These are phyloP conservation scores for Geotrichum cucujoidarum DNA, from an alignment of 1,139 yeast species.

Conservation along the genomic window DNA sequence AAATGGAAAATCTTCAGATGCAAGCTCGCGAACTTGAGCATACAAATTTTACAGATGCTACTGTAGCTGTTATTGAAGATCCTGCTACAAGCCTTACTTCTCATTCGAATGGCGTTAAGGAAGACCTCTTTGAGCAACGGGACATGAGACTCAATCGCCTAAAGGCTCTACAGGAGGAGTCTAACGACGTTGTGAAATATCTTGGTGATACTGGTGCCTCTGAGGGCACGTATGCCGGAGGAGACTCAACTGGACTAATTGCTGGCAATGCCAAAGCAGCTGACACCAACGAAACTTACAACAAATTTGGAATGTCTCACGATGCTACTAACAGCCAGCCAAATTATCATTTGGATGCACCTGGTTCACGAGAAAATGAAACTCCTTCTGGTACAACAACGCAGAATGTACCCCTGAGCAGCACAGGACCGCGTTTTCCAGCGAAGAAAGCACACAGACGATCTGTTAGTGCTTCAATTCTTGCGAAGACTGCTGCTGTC, in stretches of 20 bases:
- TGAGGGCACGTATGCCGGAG: conserved; percentile 21
- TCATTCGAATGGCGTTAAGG: conserved; percentile 20
- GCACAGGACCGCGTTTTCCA: conserved; percentile 17
- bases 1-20: conserved; percentile 79
- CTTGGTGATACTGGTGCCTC: not conserved
- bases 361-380: conserved; percentile 14
- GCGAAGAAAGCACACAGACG: conserved; percentile 13
- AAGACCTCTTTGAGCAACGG: conserved; percentile 30
- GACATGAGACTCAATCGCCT: conserved; percentile 29
- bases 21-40: conserved; percentile 84
- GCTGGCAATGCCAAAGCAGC: conserved; percentile 22
- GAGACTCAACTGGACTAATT: conserved; percentile 27
- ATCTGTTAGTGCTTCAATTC: conserved; percentile 6
- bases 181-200: conserved; percentile 30
- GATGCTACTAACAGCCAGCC: no score
- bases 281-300: not conserved
- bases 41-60: conserved; percentile 58
- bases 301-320: not conserved
- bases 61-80: conserved; percentile 16
- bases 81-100: conserved; percentile 6
- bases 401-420: conserved; percentile 2
- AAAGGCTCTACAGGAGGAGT: conserved; percentile 32
- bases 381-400: conserved; percentile 13
- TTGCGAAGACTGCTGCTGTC: not conserved
- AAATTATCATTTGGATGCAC: conserved; percentile 17